phyloP scores from a whole-genome alignment of 139 green algal species.

The Asterochloris sp. region DNA sequence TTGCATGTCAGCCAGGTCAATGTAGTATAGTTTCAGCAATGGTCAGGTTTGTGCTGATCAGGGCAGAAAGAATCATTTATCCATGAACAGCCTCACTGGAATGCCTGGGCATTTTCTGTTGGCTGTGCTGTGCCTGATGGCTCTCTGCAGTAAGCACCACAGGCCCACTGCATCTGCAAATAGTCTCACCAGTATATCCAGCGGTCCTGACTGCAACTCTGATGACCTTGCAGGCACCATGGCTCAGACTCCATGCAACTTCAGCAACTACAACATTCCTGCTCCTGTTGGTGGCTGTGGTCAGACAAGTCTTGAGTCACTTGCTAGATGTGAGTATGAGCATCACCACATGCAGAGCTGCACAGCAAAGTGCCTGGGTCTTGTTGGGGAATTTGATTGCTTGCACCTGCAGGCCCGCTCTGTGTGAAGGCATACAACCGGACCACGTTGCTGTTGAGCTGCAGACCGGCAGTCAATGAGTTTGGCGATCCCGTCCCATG shows the following conservation, averaged over 20 bases:
- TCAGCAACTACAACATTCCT: slow-evolving; percentile 5
- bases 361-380: background rate
- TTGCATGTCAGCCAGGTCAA: no score
- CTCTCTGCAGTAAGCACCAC: background rate
- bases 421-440: background rate
- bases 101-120: no score
- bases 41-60: no score
- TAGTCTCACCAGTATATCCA: background rate
- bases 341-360: slow-evolving; percentile 1
- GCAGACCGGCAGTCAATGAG: background rate
- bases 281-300: background rate
- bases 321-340: background rate
- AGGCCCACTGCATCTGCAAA: background rate
- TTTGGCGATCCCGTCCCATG: background rate
- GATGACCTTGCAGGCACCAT: background rate
- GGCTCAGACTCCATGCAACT: background rate
- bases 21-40: no score
- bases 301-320: background rate
- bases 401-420: background rate
- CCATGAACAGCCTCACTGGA: no score
- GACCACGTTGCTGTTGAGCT: background rate
- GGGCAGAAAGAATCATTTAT: no score
- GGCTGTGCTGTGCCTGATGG: background rate
- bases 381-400: background rate
- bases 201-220: background rate